Conservation (phyloP, 177 flowering plant genomes). For the Tripterygium wilfordii region DNA sequence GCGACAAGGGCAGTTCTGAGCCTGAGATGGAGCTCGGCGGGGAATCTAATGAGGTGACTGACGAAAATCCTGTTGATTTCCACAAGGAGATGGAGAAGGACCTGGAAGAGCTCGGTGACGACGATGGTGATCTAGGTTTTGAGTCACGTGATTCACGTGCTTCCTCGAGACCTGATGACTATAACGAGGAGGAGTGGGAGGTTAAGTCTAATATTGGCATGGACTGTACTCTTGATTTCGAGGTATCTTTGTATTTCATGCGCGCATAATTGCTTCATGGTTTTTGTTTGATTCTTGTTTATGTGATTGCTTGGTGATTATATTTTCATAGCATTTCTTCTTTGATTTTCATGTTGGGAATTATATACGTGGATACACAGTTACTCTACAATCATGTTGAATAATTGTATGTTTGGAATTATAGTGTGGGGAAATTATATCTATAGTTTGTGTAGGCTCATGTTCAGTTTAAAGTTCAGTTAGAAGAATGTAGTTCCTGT, state of each 20-base stretch:
- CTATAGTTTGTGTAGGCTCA: no score
- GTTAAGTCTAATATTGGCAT: slow-evolving; percentile 59
- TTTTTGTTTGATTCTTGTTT: background rate
- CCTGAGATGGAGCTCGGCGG: no score
- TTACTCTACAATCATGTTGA: no score
- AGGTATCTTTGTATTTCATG: slow-evolving; percentile 35
- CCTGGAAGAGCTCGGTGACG: slow-evolving; percentile 30
- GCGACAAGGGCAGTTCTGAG: slow-evolving; percentile 29
- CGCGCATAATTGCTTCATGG: background rate
- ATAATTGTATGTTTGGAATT: no score
- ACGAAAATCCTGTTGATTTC: slow-evolving; percentile 4
- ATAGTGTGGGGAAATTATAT: no score
- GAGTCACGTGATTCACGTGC: background rate
- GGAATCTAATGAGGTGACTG: no score
- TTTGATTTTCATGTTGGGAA: no score
- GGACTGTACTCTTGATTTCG: slow-evolving; percentile 76
- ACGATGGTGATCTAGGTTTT: slow-evolving; percentile 14
- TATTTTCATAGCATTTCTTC: no score
- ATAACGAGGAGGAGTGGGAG: slow-evolving; percentile 54
- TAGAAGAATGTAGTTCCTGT: no score
- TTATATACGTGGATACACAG: no score
- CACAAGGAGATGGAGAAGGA: slow-evolving; percentile 25
- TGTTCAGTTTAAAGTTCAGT: no score
- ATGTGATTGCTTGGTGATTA: background rate
- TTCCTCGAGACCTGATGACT: slow-evolving; percentile 20